Evolutionary conservation across 2,329 filamentous ascomycete genomes (phyloP), one percentile per base, ranked within the genome.

Genomic region (Ophiostoma himal-ulmi): DNA sequence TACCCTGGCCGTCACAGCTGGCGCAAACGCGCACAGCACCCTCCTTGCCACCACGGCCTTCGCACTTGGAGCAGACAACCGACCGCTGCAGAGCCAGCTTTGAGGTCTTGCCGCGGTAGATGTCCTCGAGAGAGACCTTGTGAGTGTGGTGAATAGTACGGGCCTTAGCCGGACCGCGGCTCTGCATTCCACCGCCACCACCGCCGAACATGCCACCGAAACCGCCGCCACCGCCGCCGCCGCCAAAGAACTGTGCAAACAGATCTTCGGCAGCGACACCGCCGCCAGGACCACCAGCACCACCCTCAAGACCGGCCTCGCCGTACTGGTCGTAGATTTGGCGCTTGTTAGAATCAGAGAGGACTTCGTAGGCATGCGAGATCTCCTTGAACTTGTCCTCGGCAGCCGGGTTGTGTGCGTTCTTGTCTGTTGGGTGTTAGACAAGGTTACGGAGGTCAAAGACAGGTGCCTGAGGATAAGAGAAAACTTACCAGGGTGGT

Each of bases 361-460:
- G 89, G 75, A 96, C 86, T 84, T 99, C 95, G 82, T 98, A 99
- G 73, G 95, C 95, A 78, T 94, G 90, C 74, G 93, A 96, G 73
- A 97, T 86, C 77, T 97, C 94, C 85, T 99, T 98, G 89, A 99
- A 99, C 82, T 97, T 99, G 73, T 97, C 93, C 76, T 94, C 93
- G 68, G 95, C 94, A 36, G 89, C 91, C 57, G 94, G 93, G 84
- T 96, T 96, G 84, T 95, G 89, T 74, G 90, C 88, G 82, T 99
- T 99, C 87, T 99, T 99, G 82, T 99, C 94, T 96, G 75, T 54
- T 71, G 34, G 11, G 10, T 13, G 36, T 65, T 65, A 65, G 62
- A 41, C 20, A 34, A 8, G 1, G 36, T 13, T 6, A 20, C 2
- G n/a, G 17, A 44, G 13, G 22, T 11, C n/a, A 26, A 62, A 60